Evolutionary conservation across 192 early-diverging fungal genomes (phyloP), one percentile per base, ranked within the genome.

Genomic region (Coemansia sp.): DNA sequence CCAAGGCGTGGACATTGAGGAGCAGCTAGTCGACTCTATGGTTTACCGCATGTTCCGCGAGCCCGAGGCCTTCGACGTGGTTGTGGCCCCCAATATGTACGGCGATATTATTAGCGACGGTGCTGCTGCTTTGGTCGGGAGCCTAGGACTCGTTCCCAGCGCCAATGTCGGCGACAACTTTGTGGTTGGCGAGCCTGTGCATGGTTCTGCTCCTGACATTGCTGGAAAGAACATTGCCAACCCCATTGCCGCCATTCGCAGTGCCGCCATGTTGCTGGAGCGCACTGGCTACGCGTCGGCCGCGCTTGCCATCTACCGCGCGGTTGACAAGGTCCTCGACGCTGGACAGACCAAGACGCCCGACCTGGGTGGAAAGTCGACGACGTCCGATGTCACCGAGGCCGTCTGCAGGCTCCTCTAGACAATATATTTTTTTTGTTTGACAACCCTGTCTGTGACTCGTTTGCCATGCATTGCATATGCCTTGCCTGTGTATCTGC

Each of bases 21-120:
- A 99, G 84, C 97, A 99, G 82, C 86, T 99, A 73, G 96, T 99
- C 3, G 97, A 99, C 68, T 99, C 97, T 23, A 99, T 99, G 97
- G 97, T 99, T 70, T 83, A 98, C 78, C 94, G 97, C 69, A 88
- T 99, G 89, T 99, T 97, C 91, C 92, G 96, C 67, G 97, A 97
- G 74, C 96, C 97, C 52, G 87, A 98, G 42, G 88, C 87, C 9
- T 97, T 97, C 85, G 97, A 99, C 82, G 97, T 99, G 7, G 91
- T 91, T 3, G 97, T 99, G 33, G 96, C 96, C 3, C 97, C 97
- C 66, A 99, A 99, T 86, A 78, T 99, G 72, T 99, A 97, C 71
- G 97, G 97, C 49, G 97, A 99, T 70, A 99, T 99, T 64, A 93
- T 99, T 72, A 93, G 90, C 75, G 97, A 99, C 75, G 97, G 95